Base-by-base conservation (phyloP, 1,284 basidiomycete species). In the Moesziomyces antarcticus region DNA sequence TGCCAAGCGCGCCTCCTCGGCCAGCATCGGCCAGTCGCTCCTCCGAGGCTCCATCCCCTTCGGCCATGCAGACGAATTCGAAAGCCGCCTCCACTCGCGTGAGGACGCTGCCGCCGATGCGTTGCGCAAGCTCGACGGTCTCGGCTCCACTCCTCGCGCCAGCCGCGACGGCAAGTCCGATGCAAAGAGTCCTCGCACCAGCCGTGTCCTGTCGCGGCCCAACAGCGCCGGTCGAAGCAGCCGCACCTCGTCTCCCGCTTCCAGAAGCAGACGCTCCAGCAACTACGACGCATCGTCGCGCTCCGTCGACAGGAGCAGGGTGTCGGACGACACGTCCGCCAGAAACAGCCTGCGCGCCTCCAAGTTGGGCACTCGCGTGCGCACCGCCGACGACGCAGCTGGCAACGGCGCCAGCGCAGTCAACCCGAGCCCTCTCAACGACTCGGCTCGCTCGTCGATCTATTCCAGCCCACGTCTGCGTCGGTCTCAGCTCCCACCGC, bases 71-170 rank as follows among this genome's bases (percentile, higher is more conserved):
- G 76, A 78, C 24, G 72, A 78, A 22, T 77, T 69, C 40, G 71
- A 68, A 37, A 64, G 63, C 41, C 58, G 68, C 24, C 66, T 75
- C 52, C 53, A 74, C 51, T 52, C 77, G 67, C 68, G 92, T 9
- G 74, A 96, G 78, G 91, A 93, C 68, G 91, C 91, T 18, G 95
- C 96, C 2, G 91, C 90, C 4, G 94, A 97, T 81, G 93, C 93
- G 5, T 87, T 99, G 50, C 89, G 95, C 56, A 97, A 97, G 85
- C 86, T 99, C 24, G 97, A 99, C 79, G 96, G 96, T 1, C 85
- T 98, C 14, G 89, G 90, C 4, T 90, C 89, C 7, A 93, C 73
- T 44, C 54, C 81, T 0, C 55, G 77, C 44, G 53, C 55, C 21
- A 79, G 73, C 37, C 60, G 73, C 13, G 75, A 79, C 24, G 59